A percentile compares a stretch with the other conserved stretches of the same genome.
phyloP scores from a whole-genome alignment of 1,139 yeast genomes.

The Pichia sp. region DNA sequence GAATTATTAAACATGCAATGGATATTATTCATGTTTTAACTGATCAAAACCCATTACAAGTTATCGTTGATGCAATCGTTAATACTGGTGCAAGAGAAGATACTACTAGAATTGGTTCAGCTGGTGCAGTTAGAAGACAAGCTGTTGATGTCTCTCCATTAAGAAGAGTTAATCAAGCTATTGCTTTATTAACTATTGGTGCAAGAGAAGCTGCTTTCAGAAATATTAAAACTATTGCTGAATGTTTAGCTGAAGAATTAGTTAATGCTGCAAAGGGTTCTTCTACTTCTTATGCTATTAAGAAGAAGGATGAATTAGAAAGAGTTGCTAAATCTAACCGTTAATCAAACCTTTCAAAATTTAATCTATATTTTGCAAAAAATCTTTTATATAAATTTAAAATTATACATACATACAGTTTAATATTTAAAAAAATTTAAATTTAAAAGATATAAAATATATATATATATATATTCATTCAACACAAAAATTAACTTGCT shows the following conservation, averaged over 20 bases:
- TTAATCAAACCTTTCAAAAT: conserved; percentile 40
- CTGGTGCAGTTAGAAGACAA: conserved; percentile 99
- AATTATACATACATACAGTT: not conserved
- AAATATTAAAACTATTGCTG: conserved; percentile 99
- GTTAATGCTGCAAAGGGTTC: conserved; percentile 99
- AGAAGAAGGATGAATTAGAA: conserved; percentile 99
- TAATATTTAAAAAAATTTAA: conserved; percentile 1
- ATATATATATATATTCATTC: too few relatives aligned
- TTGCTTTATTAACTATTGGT: conserved; percentile 97
- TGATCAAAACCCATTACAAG: conserved; percentile 99
- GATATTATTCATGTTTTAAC: conserved; percentile 97
- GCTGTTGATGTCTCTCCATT: conserved; percentile 99
- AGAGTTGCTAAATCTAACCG: conserved; percentile 99
- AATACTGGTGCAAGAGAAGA: conserved; percentile 99
- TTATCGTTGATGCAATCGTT: conserved; percentile 97
- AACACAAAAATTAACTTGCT: too few relatives aligned
- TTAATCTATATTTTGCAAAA: too few relatives aligned
- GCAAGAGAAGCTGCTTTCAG: conserved; percentile 99
- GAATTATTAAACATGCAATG: conserved; percentile 98
- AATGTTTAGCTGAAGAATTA: conserved; percentile 99
- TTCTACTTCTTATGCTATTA: conserved; percentile 99
- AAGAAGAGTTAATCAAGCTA: conserved; percentile 99
- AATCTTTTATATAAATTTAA: too few relatives aligned
- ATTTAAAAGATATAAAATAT: not conserved
- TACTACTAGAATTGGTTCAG: conserved; percentile 99